Evolutionary conservation across 129 eudicot species (phyloP).

Genomic region (Pittosporum tobira): DNA sequence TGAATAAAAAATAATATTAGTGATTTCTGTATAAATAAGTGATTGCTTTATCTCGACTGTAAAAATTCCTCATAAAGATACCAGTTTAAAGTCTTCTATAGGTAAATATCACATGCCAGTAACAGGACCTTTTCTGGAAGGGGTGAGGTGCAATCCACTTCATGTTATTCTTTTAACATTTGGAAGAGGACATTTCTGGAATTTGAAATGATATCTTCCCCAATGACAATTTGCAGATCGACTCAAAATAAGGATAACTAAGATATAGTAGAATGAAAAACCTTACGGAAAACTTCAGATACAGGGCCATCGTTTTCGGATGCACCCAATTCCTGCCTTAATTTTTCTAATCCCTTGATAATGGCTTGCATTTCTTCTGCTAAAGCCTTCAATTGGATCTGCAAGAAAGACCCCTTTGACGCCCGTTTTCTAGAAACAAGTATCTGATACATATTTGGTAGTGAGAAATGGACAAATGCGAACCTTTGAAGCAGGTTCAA

Average conservation of each 20-base stretch:
- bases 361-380: slow-evolving; percentile 99
- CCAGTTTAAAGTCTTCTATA: no score
- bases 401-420: slow-evolving; percentile 15
- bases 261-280: slow-evolving; percentile 11
- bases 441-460: slow-evolving; percentile 1
- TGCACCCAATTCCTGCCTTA: slow-evolving; percentile 63
- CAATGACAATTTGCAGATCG: not conserved
- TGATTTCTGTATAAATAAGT: not conserved
- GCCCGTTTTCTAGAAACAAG: slow-evolving; percentile 4
- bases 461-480: slow-evolving; percentile 6
- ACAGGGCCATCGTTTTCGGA: slow-evolving; percentile 96
- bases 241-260: not conserved
- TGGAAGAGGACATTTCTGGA: not conserved
- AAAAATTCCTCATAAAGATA: not conserved
- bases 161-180: not conserved
- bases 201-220: not conserved
- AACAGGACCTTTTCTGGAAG: not conserved
- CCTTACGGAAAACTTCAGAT: slow-evolving; percentile 77
- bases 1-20: not conserved
- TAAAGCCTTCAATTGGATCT: slow-evolving; percentile 90
- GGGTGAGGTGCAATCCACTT: not conserved
- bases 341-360: slow-evolving; percentile 83
- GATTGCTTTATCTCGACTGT: not conserved
- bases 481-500: slow-evolving; percentile 91
- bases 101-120: not conserved